A percentile compares a stretch with the other conserved stretches of the same genome.
These are phyloP conservation scores for Uronychia setigera DNA, from an alignment of 73 alveolate species.

Conservation along the genomic window DNA sequence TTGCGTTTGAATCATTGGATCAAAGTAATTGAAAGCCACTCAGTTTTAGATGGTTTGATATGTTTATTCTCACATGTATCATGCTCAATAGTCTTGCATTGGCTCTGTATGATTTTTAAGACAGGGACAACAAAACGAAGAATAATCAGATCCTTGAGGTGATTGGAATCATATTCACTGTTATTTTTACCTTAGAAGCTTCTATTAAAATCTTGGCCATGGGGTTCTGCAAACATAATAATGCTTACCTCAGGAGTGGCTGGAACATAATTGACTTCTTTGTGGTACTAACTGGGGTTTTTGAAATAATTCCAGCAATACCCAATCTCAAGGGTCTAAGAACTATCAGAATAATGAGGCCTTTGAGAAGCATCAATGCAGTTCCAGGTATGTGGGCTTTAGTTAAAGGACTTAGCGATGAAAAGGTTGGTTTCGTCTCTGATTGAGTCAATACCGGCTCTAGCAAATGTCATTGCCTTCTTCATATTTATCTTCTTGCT, in stretches of 20 bases:
- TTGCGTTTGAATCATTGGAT: background rate
- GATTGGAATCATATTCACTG: slow-evolving; percentile 38
- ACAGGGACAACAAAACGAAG: slow-evolving; percentile 9
- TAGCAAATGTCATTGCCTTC: slow-evolving; percentile 35
- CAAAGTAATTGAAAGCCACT: background rate
- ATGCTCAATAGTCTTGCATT: slow-evolving; percentile 17
- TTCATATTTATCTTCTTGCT: slow-evolving; percentile 33
- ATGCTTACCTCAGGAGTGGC: slow-evolving; percentile 68
- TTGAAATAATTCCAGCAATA: slow-evolving; percentile 14
- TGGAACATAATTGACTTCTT: slow-evolving; percentile 69
- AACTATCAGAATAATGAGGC: slow-evolving; percentile 28
- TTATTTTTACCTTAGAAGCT: slow-evolving; percentile 49
- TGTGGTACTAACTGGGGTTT: slow-evolving; percentile 44
- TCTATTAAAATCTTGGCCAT: slow-evolving; percentile 59
- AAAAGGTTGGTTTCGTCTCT: slow-evolving; percentile 24
- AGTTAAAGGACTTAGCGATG: too few species aligned
- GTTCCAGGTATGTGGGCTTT: slow-evolving; percentile 56
- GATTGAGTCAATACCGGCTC: slow-evolving; percentile 37
- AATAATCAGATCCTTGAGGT: slow-evolving; percentile 21
- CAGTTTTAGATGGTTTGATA: slow-evolving; percentile 15
- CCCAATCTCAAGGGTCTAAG: slow-evolving; percentile 31
- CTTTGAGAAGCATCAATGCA: slow-evolving; percentile 50
- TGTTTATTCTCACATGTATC: slow-evolving; percentile 11
- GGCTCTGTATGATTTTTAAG: slow-evolving; percentile 31
- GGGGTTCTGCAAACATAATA: slow-evolving; percentile 51